Evolutionary conservation across 2,329 filamentous ascomycete genomes (phyloP), one percentile per base, ranked within the genome.

Genomic region (Aphanoascus verrucosus): DNA sequence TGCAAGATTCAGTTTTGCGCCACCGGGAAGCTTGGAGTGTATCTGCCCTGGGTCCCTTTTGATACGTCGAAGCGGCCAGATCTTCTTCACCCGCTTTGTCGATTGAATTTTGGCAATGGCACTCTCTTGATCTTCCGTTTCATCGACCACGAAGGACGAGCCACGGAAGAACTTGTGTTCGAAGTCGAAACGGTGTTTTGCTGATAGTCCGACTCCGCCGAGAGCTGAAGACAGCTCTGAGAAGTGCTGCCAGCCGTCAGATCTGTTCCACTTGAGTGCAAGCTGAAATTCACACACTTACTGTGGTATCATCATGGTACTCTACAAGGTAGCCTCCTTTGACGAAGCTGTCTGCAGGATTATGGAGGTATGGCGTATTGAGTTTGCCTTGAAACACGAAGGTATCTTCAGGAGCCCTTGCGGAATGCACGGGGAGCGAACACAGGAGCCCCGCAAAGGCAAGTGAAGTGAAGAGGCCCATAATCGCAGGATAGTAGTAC

Each of bases 291-390:
- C n/a, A n/a, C n/a, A 7, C 2, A 37, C 38, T 38, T 55, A 55
- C 47, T 65, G 49, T 66, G 58, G 49, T 57, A 61, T 56, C 37
- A 63, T 65, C 53, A 54, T 64, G 66, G 53, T 59, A 56, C 12
- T 51, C 43, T 2, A 49, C 53, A 20, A 53, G 48, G 40, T 57
- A 40, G 17, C 56, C 65, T 20, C 53, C 53, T 31, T 35, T 28
- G 32, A 55, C 28, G 20, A 50, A 44, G 19, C 14, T 51, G 5
- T 43, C 40, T 23, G 44, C n/a, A 19, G n/a, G 17, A 9, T 50
- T 55, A 5, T 28, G 28, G 5, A 43, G 5, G 14, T 23, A 20
- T 20, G 38, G 20, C 17, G 37, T 17, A 38, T 46, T 43, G 31
- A 37, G 28, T 34, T 15, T 43, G 3, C 46, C 41, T 51, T n/a